These are phyloP conservation scores for Trifolium repens DNA, from an alignment of 306 rosid species.

Conservation along the genomic window DNA sequence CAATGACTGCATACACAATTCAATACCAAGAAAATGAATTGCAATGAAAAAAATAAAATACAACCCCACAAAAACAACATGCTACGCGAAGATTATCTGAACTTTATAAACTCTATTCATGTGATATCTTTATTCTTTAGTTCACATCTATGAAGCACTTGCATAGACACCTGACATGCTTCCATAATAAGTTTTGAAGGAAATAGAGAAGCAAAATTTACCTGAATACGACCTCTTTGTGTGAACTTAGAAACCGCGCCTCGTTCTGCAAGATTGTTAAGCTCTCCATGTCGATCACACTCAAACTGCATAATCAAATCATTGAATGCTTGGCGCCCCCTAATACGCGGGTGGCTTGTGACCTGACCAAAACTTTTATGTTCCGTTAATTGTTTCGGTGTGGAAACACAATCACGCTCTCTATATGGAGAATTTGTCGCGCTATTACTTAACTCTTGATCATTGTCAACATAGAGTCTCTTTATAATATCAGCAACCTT, in stretches of 20 bases:
- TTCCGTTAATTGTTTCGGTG: slow-evolving; percentile 40
- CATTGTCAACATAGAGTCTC: slow-evolving; percentile 51
- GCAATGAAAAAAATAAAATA: not conserved
- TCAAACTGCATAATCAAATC: slow-evolving; percentile 76
- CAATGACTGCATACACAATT: slow-evolving; percentile 56
- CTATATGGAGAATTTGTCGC: slow-evolving; percentile 37
- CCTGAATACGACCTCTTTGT: slow-evolving; percentile 85
- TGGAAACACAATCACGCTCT: slow-evolving; percentile 22
- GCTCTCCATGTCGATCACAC: slow-evolving; percentile 69
- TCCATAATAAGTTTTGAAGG: not conserved
- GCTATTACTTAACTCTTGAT: slow-evolving; percentile 36
- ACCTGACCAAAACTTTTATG: slow-evolving; percentile 36
- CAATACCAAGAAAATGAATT: not conserved
- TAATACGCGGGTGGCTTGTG: slow-evolving; percentile 51
- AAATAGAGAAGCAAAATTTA: slow-evolving; percentile 14
- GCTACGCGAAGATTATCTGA: no score
- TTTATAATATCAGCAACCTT: slow-evolving; percentile 67
- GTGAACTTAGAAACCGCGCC: slow-evolving; percentile 68
- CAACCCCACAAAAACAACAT: no score
- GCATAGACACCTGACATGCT: no score
- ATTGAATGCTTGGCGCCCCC: slow-evolving; percentile 79
- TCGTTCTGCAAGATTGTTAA: slow-evolving; percentile 48
- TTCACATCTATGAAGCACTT: not conserved
- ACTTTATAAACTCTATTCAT: not conserved
- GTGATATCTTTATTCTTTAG: not conserved